Base-by-base conservation (phyloP, 345 rosid species). In the Ceriops tagal region DNA sequence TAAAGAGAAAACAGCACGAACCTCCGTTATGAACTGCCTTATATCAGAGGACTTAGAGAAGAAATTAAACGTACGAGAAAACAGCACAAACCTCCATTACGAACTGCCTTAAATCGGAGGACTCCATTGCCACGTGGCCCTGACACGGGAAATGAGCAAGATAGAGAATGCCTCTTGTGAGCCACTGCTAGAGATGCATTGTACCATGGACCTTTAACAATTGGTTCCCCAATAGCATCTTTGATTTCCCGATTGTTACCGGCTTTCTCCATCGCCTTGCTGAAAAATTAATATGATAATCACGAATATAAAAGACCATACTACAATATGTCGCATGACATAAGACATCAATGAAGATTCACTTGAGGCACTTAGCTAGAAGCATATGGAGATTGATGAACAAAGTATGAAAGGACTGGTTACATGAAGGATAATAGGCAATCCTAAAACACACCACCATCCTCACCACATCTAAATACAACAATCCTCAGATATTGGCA, bases 181-280 rank as follows among this genome's bases (percentile, higher is more conserved):
- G 98, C 84, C 66, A 95, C 92, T 61, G 97, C 97, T 69, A 95
- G 92, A 70, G 98, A 87, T 49, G 99, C 96, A 82, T 80, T 85
- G 79, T 92, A 92, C 99, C 99, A 95, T 70, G 97, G 90, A 53
- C 99, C 99, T 86, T 84, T 90, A 75, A 83, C 82, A 69, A 92
- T 79, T 30, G 99, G 99, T 64, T 89, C 97, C 71, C 99, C 99
- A 10, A 95, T 77, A 70, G 92, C 96, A 65, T 90, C 90, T 32
- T 78, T 84, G 66, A 95, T 75, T 27, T 83, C 90, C 80, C 84
- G 86, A 71, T 78, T 86, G 53, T 81, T 81, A 75, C 83, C 49
- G 55, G 89, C 99, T 85, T 85, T 90, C 86, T 89, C 96, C 86
- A 92, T 84, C 11, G 99, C 96, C 77, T 88, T 89, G 65, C 98